Base-by-base conservation (phyloP, 225 moss, liverwort and hornwort species). In the Pleurozium schreberi region DNA sequence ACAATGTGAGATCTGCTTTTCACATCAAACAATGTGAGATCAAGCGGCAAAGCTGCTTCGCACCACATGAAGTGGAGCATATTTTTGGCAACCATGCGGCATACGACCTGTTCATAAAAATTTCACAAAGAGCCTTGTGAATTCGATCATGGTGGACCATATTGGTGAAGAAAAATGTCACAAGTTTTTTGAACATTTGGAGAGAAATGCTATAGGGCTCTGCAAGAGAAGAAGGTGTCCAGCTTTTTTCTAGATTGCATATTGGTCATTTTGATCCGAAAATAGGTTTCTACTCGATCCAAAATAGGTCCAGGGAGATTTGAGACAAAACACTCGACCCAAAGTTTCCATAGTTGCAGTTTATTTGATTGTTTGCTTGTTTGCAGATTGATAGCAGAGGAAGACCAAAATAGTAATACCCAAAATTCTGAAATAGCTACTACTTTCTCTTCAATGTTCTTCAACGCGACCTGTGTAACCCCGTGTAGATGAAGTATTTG, bases 21-120 rank as follows among this genome's bases (percentile, higher is more conserved):
- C 17, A 87, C 23, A 77, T 93, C 64, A 91, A 92, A 71, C 38
- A 8, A 12, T 81, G 91, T 8, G 84, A 89, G 66, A 40, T 85
- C 25, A 40, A 25, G 14, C 75, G 19, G 3, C 75, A 71, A 42
- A 52, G 26, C 26, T 69, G 9, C 34, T 40, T 89, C 3, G 1
- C 10, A 1, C 34, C 38, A n/a, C 31, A 62, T 30, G 89, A 92
- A 74, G 57, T 18, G 23, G 57, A 88, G 26, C 11, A 59, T 0
- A n/a, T 92, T 59, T 79, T 83, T 19, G 66, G 74, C 26, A 22
- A 83, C 10, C 86, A 71, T 2, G 25, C 88, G 62, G 53, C 76
- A 14, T 92, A 89, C 4, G 88, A 86, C 52, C 47, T 12, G 5
- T 87, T 67, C 11, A 42, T 9, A 17, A 78, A 45, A 88, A 82